phyloP scores from a whole-genome alignment of 352 stramenopile species.

The Peronosclerospora sorghi region DNA sequence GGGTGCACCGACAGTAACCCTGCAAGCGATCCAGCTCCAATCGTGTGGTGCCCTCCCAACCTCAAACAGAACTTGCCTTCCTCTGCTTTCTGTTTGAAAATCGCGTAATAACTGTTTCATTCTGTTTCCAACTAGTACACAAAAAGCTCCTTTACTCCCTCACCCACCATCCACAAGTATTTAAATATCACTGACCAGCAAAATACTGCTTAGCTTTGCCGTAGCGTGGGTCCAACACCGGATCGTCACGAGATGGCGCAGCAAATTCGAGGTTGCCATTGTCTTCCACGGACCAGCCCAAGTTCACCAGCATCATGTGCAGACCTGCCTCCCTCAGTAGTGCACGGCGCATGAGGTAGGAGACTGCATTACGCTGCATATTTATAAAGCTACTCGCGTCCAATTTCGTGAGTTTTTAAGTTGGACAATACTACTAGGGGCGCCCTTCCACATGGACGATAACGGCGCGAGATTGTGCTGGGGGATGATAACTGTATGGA shows the following conservation, averaged over 20 bases:
- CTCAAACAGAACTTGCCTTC: constrained; percentile 91
- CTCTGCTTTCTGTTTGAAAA: constrained; percentile 80
- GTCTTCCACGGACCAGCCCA: constrained; percentile 82
- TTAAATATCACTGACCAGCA: constrained; percentile 22
- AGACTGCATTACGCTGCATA: constrained; percentile 11
- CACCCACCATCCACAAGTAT: background rate
- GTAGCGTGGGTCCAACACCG: constrained; percentile 50
- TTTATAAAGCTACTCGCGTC: too few species aligned
- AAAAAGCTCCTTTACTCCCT: background rate
- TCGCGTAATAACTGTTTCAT: constrained; percentile 61
- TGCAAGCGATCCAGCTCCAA: constrained; percentile 88
- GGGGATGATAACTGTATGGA: too few species aligned
- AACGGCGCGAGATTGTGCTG: too few species aligned
- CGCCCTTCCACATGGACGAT: too few species aligned
- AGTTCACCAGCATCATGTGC: constrained; percentile 63
- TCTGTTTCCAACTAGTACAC: constrained; percentile 69
- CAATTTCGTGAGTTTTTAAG: too few species aligned
- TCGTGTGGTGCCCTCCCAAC: constrained; percentile 94
- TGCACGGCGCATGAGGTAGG: constrained; percentile 29
- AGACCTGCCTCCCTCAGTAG: constrained; percentile 64
- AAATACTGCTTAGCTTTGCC: constrained; percentile 72
- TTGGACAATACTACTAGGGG: too few species aligned
- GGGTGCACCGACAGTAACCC: constrained; percentile 86
- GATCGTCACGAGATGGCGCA: constrained; percentile 37
- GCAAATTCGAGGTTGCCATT: constrained; percentile 70